Percentiles rank a stretch among this genome's conserved stretches.
These are phyloP conservation scores for Podospora pseudopauciseta DNA, from an alignment of 495 filamentous ascomycete species.

Conservation along the genomic window DNA sequence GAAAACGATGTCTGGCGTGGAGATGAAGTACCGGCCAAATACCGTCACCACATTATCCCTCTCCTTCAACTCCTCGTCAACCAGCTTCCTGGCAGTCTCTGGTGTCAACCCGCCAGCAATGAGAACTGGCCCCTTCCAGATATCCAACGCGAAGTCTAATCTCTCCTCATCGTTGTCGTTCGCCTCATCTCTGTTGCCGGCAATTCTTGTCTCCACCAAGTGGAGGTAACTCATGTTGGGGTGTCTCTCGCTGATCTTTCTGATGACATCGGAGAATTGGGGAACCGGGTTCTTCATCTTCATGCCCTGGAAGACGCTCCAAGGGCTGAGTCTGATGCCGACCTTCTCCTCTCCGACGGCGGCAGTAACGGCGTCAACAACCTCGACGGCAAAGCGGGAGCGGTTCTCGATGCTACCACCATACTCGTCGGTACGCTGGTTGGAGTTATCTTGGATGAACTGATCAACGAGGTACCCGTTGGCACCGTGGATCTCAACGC, in stretches of 20 bases:
- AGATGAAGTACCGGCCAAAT: conserved; percentile 64
- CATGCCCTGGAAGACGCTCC: conserved; percentile 64
- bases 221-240: conserved; percentile 65
- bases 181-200: conserved; percentile 33
- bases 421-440: conserved; percentile 62
- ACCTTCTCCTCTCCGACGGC: conserved; percentile 62
- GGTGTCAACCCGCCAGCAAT: conserved; percentile 58
- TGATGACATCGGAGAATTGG: conserved; percentile 59
- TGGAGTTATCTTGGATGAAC: conserved; percentile 61
- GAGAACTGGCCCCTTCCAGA: conserved; percentile 53
- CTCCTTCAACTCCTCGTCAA: conserved; percentile 52
- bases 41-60: conserved; percentile 48
- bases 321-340: conserved; percentile 64
- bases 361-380: conserved; percentile 56
- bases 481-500: conserved; percentile 70
- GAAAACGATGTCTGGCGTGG: conserved; percentile 69
- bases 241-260: conserved; percentile 42
- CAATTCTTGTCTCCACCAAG: conserved; percentile 53
- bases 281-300: conserved; percentile 58
- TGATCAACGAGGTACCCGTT: conserved; percentile 77
- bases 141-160: conserved; percentile 52
- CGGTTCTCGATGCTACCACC: conserved; percentile 73
- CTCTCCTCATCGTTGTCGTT: conserved; percentile 42
- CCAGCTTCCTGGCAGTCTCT: conserved; percentile 45
- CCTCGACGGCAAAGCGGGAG: conserved; percentile 61